Evolutionary conservation across 2,329 filamentous ascomycete species (phyloP), one percentile per base, ranked within the genome.

Genomic region (Metarhizium album): DNA sequence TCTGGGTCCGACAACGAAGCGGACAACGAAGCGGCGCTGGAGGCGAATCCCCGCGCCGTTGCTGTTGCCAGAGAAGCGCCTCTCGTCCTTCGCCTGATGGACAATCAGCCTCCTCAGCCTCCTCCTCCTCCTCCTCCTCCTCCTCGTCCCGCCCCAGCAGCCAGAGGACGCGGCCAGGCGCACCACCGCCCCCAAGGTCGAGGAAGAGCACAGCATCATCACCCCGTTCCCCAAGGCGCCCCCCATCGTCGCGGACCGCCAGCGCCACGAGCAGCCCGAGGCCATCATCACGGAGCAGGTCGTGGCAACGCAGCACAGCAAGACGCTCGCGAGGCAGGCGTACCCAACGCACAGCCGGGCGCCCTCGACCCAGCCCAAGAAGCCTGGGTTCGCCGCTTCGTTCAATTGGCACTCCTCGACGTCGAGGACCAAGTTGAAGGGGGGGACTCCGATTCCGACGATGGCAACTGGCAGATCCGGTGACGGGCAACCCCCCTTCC

Each of bases 51-150:
- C n/a, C 63, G n/a, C n/a, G n/a, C 63, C 48, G 68, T 73, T 45
- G 69, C 62, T 18, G 70, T 80, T n/a, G 77, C 74, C 42, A 73
- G 74, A 2, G 78, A 81, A 58, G 78, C 74, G 1, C 78, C 78
- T 4, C 70, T 80, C 11, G 76, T 81, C 13, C 71, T 81, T 29
- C 71, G 78, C 29, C 74, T 81, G 27, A 71, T 73, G 38, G 69
- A 70, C 37, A 65, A 67, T 46, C 65, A 65, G 49, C 61, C 58
- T 35, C 62, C 55, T 49, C 60, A 57, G 24, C 62, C 57, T 16
- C 45, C 37, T 3, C 45, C 49, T 37, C 45, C 46, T 7, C 49
- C 38, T 20, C 49, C 49, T 14, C 49, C 38, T 20, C 43, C 27
- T 43, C 49, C 18, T n/a, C n/a, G n/a, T 23, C 49, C 50, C 27